These are phyloP conservation scores for Gossypium trilobum DNA, from an alignment of 441 rosid species.

Conservation along the genomic window DNA sequence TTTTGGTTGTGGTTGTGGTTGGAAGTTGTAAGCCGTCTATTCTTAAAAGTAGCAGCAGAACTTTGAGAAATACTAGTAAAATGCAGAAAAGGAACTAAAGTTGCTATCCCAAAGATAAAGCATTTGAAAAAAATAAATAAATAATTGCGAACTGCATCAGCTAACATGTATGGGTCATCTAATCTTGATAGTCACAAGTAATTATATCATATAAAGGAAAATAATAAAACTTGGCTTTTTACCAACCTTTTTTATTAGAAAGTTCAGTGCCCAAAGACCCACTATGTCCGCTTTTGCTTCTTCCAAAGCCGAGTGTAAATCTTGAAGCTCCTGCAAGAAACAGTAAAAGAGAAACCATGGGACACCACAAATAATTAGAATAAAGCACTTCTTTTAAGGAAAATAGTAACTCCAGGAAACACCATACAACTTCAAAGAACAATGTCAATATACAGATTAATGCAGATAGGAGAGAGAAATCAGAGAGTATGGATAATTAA, in stretches of 20 bases:
- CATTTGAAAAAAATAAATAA: not conserved
- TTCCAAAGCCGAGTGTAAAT: slow-evolving; percentile 81
- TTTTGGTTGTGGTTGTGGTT: not conserved
- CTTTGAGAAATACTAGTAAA: not conserved
- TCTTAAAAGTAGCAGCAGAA: slow-evolving; percentile 4
- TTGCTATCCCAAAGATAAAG: not conserved
- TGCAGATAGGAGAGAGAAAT: not conserved
- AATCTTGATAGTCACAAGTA: not conserved
- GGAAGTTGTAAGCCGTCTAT: not conserved
- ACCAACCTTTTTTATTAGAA: slow-evolving; percentile 62
- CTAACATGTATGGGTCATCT: slow-evolving; percentile 1
- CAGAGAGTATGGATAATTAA: not conserved
- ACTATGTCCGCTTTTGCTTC: slow-evolving; percentile 97
- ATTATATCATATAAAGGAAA: not conserved
- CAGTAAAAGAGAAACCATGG: not conserved
- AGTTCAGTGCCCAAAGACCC: slow-evolving; percentile 92
- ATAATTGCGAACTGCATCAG: not conserved
- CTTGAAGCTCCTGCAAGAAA: slow-evolving; percentile 74
- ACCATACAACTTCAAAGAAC: not conserved
- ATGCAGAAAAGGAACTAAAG: not conserved
- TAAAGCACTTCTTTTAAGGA: not conserved
- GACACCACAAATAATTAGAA: not conserved
- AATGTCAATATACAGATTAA: not conserved
- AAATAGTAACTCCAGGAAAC: not conserved
- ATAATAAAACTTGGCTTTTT: not conserved